Conservation (phyloP, 2,329 filamentous ascomycete genomes). For the Teratosphaeria gauchensis region DNA sequence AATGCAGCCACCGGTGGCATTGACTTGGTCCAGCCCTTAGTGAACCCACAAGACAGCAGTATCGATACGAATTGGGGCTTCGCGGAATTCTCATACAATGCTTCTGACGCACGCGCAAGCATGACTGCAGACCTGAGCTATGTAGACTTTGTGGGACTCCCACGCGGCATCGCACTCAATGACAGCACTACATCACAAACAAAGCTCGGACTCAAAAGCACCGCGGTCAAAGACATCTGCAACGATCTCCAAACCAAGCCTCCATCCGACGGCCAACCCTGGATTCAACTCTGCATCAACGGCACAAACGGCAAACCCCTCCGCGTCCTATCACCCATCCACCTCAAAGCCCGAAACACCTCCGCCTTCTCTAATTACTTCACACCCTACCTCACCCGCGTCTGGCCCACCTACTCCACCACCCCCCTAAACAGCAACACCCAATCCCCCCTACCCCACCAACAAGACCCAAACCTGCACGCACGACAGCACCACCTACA, state of each 20-base stretch:
- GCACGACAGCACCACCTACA: conserved; percentile 39
- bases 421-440: conserved; percentile 52
- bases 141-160: conserved; percentile 18
- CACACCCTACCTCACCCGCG: conserved; percentile 41
- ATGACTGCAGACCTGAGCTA: conserved; percentile 33
- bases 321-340: conserved; percentile 32
- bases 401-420: conserved; percentile 40
- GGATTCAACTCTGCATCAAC: conserved; percentile 51
- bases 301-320: conserved; percentile 25
- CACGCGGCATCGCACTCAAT: conserved; percentile 43
- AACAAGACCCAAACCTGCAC: conserved; percentile 28
- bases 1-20: conserved; percentile 19
- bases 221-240: conserved; percentile 49
- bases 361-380: conserved; percentile 42
- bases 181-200: conserved; percentile 34
- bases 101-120: conserved; percentile 23
- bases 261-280: conserved; percentile 46
- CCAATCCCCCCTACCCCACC: conserved; percentile 37
- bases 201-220: conserved; percentile 49
- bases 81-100: conserved; percentile 37
- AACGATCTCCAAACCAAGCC: conserved; percentile 46
- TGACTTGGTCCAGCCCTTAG: conserved; percentile 41
- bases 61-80: conserved; percentile 35
- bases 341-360: conserved; percentile 33
- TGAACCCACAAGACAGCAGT: conserved; percentile 30